Percentiles rank a stretch among this genome's conserved stretches.
phyloP scores from a whole-genome alignment of 257 asterid genomes.

The Henckelia pumila region DNA sequence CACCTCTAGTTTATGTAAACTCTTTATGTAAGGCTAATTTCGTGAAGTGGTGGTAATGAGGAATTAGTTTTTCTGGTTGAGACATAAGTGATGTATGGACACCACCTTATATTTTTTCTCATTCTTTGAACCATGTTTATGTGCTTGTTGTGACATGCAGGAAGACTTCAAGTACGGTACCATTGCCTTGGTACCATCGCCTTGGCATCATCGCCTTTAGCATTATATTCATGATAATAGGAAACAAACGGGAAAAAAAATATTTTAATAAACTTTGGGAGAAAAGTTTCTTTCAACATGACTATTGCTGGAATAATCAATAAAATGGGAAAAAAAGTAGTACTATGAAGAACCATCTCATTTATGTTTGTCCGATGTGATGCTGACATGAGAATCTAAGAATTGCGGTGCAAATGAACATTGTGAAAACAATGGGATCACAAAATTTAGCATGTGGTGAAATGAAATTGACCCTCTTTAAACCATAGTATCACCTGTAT shows the following conservation, averaged over 20 bases:
- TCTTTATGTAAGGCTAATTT: neutral
- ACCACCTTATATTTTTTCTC: neutral
- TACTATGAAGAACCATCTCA: no score
- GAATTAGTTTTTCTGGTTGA: neutral
- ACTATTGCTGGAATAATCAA: no score
- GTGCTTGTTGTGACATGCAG: neutral
- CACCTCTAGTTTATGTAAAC: neutral
- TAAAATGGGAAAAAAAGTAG: no score
- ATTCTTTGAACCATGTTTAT: neutral
- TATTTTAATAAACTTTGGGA: neutral
- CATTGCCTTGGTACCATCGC: no score
- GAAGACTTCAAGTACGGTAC: neutral
- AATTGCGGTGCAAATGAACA: no score
- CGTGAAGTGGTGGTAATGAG: neutral
- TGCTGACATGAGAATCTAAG: neutral
- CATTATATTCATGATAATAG: neutral
- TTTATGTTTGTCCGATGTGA: neutral
- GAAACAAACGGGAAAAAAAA: neutral
- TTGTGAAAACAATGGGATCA: no score
- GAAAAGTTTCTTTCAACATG: no score
- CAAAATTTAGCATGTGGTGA: neutral
- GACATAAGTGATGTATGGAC: neutral
- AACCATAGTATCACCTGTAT: neutral
- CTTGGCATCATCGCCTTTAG: no score
- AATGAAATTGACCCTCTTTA: neutral